Percentiles rank a stretch among this genome's conserved stretches.
These are phyloP conservation scores for Podospora australis DNA, from an alignment of 495 filamentous ascomycete genomes.

Conservation along the genomic window DNA sequence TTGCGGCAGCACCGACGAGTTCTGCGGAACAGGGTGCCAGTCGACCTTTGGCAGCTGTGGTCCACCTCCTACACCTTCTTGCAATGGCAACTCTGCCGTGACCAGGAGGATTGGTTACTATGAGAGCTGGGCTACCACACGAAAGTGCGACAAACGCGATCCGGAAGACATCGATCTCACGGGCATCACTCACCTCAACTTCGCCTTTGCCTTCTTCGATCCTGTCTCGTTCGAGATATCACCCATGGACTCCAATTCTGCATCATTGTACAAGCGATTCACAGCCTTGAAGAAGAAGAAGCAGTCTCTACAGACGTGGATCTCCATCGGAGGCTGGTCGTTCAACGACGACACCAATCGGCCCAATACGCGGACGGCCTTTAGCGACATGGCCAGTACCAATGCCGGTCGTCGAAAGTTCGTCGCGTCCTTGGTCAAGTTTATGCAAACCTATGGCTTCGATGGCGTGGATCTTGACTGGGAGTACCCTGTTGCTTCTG, in stretches of 20 bases:
- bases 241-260: not conserved
- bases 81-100: slow-evolving; percentile 1
- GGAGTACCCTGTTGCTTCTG: slow-evolving; percentile 39
- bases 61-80: too few relatives aligned
- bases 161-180: not conserved
- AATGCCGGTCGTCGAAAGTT: slow-evolving; percentile 17
- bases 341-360: slow-evolving; percentile 14
- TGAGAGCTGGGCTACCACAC: not conserved
- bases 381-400: slow-evolving; percentile 17
- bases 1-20: slow-evolving; percentile 4
- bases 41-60: not conserved
- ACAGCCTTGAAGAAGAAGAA: not conserved
- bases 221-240: not conserved
- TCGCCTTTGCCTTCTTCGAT: not conserved
- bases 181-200: not conserved
- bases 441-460: slow-evolving; percentile 13
- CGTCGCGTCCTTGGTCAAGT: slow-evolving; percentile 7
- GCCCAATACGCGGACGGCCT: slow-evolving; percentile 9
- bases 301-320: slow-evolving; percentile 5
- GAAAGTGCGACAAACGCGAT: not conserved
- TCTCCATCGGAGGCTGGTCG: not conserved
- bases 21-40: not conserved
- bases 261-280: not conserved
- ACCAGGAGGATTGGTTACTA: not conserved
- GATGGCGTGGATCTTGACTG: slow-evolving; percentile 54